Evolutionary conservation across 306 rosid genomes (phyloP).

Genomic region (Sindora glabra): DNA sequence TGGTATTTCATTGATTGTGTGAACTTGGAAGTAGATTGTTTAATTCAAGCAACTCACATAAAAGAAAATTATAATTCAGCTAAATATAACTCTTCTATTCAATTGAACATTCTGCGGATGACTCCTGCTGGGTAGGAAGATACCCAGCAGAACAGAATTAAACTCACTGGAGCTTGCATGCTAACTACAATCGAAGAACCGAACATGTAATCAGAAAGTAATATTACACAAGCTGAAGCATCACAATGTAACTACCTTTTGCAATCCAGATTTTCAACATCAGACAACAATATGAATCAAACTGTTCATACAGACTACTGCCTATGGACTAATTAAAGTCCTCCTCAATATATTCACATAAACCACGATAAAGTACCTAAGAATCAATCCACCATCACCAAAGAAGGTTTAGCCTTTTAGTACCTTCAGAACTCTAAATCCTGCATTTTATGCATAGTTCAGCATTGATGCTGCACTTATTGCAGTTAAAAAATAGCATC

Average conservation of each 20-base stretch:
- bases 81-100: too few species aligned
- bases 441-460: slow-evolving; percentile 17
- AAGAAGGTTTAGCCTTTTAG: slow-evolving; percentile 11
- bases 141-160: too few species aligned
- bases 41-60: slow-evolving; percentile 24
- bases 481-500: slow-evolving; percentile 47
- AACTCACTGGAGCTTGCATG: too few species aligned
- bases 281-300: slow-evolving; percentile 28
- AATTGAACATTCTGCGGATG: background rate
- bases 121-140: background rate
- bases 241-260: slow-evolving; percentile 14
- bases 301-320: slow-evolving; percentile 26
- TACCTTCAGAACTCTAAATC: slow-evolving; percentile 20
- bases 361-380: slow-evolving; percentile 12
- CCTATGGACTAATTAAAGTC: slow-evolving; percentile 37
- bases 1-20: slow-evolving; percentile 7
- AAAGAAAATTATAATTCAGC: background rate
- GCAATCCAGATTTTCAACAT: slow-evolving; percentile 20
- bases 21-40: slow-evolving; percentile 15
- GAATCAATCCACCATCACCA: slow-evolving; percentile 32
- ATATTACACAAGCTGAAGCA: slow-evolving; percentile 29
- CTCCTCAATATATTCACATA: slow-evolving; percentile 44
- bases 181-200: slow-evolving; percentile 15
- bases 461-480: slow-evolving; percentile 42
- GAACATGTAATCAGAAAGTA: slow-evolving; percentile 29